phyloP scores from a whole-genome alignment of 768 basidiomycete genomes.

The Phanerochaete carnosa region DNA sequence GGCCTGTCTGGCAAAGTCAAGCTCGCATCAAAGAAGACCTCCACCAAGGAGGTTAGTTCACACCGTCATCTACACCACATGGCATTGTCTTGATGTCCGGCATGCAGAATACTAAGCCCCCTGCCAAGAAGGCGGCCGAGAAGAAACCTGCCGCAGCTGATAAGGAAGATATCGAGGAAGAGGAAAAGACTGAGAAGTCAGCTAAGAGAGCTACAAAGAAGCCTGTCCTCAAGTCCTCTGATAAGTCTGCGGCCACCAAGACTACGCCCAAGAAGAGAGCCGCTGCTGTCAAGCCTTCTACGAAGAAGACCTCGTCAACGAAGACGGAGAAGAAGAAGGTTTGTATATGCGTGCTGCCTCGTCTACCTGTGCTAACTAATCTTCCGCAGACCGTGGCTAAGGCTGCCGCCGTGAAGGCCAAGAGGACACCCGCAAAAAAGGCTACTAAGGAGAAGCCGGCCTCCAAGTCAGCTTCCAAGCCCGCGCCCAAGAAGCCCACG shows the following conservation, averaged over 20 bases:
- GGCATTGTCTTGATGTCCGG: not conserved
- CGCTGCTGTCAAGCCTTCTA: constrained; percentile 18
- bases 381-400: constrained; percentile 25
- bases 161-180: constrained; percentile 20
- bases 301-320: constrained; percentile 30
- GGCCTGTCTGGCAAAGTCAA: constrained; percentile 74
- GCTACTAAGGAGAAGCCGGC: constrained; percentile 10
- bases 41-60: constrained; percentile 55
- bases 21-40: constrained; percentile 56
- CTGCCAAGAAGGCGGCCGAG: constrained; percentile 22
- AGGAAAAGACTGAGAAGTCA: constrained; percentile 1
- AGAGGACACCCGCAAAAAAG: constrained; percentile 22
- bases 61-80: not conserved
- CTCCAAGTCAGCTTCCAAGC: not conserved
- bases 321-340: constrained; percentile 34
- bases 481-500: not conserved
- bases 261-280: constrained; percentile 25
- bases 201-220: constrained; percentile 14
- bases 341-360: not conserved
- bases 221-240: constrained; percentile 14
- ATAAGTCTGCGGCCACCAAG: constrained; percentile 28
- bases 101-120: constrained; percentile 32
- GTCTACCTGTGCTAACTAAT: not conserved
- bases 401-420: constrained; percentile 26
- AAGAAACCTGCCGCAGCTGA: constrained; percentile 30